Evolutionary conservation across 805 yeast genomes (phyloP).

Genomic region (Candida tibetensis): DNA sequence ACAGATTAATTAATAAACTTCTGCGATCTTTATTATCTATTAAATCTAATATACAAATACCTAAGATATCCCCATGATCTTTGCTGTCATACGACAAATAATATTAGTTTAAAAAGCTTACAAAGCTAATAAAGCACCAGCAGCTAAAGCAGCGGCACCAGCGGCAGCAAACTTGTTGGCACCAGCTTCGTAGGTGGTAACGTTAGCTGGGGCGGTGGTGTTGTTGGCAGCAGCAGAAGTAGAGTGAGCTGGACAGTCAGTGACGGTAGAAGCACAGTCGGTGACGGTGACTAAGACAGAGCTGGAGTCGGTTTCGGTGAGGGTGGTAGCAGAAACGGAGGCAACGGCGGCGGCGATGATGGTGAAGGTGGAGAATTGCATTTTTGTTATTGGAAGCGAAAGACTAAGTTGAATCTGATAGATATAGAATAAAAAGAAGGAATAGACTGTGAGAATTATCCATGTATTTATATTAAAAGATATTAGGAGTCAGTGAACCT

Average conservation of each 20-base stretch:
- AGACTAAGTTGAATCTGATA: slow-evolving; percentile 10
- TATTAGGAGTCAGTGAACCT: too few species aligned
- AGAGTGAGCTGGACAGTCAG: slow-evolving; percentile 45
- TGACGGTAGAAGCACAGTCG: slow-evolving; percentile 43
- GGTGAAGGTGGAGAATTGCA: slow-evolving; percentile 43
- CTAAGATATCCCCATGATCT: neutral
- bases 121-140: slow-evolving; percentile 43
- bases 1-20: neutral
- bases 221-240: slow-evolving; percentile 17
- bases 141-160: slow-evolving; percentile 48
- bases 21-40: slow-evolving; percentile 4
- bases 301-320: slow-evolving; percentile 32
- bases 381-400: slow-evolving; percentile 17
- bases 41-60: slow-evolving; percentile 8
- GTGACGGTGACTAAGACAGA: slow-evolving; percentile 47
- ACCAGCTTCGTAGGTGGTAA: slow-evolving; percentile 38
- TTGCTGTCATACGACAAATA: neutral
- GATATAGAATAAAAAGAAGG: slow-evolving; percentile 1
- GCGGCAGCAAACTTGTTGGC: slow-evolving; percentile 36
- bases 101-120: slow-evolving; percentile 10
- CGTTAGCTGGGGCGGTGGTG: slow-evolving; percentile 31
- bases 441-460: neutral
- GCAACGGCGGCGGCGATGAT: slow-evolving; percentile 35
- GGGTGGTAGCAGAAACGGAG: slow-evolving; percentile 32
- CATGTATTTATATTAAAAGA: slow-evolving; percentile 1